Base-by-base conservation (phyloP, 2,329 filamentous ascomycete species). In the Venturia effusa region DNA sequence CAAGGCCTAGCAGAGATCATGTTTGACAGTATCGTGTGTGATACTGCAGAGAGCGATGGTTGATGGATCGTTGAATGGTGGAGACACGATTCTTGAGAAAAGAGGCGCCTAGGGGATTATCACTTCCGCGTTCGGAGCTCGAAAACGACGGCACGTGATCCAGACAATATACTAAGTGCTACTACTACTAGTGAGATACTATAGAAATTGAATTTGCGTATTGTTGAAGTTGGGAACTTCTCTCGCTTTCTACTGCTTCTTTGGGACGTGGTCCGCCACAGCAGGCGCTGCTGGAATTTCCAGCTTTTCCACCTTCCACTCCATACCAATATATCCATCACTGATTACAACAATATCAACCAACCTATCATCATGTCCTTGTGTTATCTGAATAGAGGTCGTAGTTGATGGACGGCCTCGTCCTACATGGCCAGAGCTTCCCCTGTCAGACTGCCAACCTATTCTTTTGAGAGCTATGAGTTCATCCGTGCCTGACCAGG, bases 381-480 rank as follows among this genome's bases (percentile, higher is more conserved):
- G 77, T 1, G 87, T 86, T 30, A 92, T 71, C 70, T 83, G 86
- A 30, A 92, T 79, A 27, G 76, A 77, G 6, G 84, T 78, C 70
- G 78, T 83, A 1, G 84, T 82, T 15, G 77, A 81, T 0, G 84
- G 79, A 65, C 75, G 81, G 4, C 61, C 68, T 17, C 66, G 67
- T 34, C 67, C 68, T 11, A 17, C 1, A 4, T 24, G 45, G 22
- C 45, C 64, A 34, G 30, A 2, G 10, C n/a, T 34, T 17, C 51
- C 51, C 32, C 70, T 68, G 66, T 54, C 24, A n/a, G 30, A 63
- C 1, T 78, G 77, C 92, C 94, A 97, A 1, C 86, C 87, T 0
- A 94, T 84, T 37, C 94, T 81, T 81, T 96, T 97, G 67, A 99
- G 80, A 2, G 89, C 93, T 4, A 96, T 75, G 45, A 97, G 81